Conservation (phyloP, 1,284 basidiomycete species). For the Trametes polyzona region DNA sequence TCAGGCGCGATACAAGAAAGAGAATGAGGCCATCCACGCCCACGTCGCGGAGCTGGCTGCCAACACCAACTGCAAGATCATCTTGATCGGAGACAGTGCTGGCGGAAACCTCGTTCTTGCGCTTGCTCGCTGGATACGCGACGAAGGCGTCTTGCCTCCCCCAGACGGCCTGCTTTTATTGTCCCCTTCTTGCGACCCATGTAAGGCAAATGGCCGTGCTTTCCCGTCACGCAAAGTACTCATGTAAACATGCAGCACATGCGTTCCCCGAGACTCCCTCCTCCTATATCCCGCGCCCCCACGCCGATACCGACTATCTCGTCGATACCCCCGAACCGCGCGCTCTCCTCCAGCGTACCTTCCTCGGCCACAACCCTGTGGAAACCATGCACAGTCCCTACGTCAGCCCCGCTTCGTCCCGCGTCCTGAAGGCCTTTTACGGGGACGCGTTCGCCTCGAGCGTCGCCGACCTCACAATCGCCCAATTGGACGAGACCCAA, state of each 20-base stretch:
- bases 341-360: slow-evolving; percentile 52
- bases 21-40: slow-evolving; percentile 18
- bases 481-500: slow-evolving; percentile 25
- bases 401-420: slow-evolving; percentile 48
- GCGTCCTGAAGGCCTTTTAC: slow-evolving; percentile 44
- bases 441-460: slow-evolving; percentile 35
- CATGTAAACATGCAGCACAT: slow-evolving; percentile 38
- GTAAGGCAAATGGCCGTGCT: slow-evolving; percentile 24
- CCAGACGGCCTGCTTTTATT: slow-evolving; percentile 50
- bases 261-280: slow-evolving; percentile 51
- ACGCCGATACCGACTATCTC: slow-evolving; percentile 51
- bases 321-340: slow-evolving; percentile 57
- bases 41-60: slow-evolving; percentile 22
- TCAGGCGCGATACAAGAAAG: slow-evolving; percentile 13
- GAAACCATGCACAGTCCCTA: slow-evolving; percentile 55
- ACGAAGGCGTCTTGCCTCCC: slow-evolving; percentile 47
- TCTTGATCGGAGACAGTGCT: slow-evolving; percentile 71
- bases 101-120: slow-evolving; percentile 73
- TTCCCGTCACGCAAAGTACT: neutral
- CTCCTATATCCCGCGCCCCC: slow-evolving; percentile 52
- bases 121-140: slow-evolving; percentile 53
- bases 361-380: slow-evolving; percentile 49
- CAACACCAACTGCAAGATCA: slow-evolving; percentile 51
- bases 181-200: slow-evolving; percentile 41
- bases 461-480: slow-evolving; percentile 35